phyloP scores from a whole-genome alignment of 129 eudicot genomes.

The Chrysanthemum lavandulifolium region DNA sequence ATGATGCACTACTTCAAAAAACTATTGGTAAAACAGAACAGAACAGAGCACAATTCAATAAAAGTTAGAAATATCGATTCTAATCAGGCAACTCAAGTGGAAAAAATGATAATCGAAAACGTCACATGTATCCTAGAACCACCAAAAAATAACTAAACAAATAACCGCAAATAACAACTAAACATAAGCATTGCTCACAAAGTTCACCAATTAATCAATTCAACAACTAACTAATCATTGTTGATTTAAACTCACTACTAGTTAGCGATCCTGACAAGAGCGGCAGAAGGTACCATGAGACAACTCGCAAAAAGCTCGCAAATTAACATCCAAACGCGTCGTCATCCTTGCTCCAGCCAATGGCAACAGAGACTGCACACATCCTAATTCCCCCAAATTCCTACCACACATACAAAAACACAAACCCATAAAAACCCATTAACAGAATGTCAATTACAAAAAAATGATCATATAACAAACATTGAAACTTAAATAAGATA shows the following conservation, averaged over 20 bases:
- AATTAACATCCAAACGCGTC: constrained; percentile 52
- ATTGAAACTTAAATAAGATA: no score
- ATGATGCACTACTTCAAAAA: no score
- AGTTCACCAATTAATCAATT: not conserved
- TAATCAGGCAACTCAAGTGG: not conserved
- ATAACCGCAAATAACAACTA: not conserved
- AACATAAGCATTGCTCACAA: not conserved
- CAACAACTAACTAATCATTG: no score
- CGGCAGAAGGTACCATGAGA: constrained; percentile 98
- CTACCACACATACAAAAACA: constrained; percentile 23
- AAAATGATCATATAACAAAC: no score
- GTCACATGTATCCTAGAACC: constrained; percentile 27
- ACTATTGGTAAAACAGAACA: no score
- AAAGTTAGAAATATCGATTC: not conserved
- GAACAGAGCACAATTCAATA: no score
- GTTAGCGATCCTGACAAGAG: constrained; percentile 99
- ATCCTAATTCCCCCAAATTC: constrained; percentile 75
- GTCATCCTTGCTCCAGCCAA: constrained; percentile 58
- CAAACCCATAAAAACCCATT: not conserved
- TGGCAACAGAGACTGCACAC: constrained; percentile 67
- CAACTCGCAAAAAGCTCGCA: constrained; percentile 85
- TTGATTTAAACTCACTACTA: constrained; percentile 68
- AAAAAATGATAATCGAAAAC: constrained; percentile 2
- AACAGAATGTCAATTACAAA: no score
- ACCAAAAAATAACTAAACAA: not conserved